phyloP scores from a whole-genome alignment of 768 basidiomycete genomes.

The Termitomyces sp. region DNA sequence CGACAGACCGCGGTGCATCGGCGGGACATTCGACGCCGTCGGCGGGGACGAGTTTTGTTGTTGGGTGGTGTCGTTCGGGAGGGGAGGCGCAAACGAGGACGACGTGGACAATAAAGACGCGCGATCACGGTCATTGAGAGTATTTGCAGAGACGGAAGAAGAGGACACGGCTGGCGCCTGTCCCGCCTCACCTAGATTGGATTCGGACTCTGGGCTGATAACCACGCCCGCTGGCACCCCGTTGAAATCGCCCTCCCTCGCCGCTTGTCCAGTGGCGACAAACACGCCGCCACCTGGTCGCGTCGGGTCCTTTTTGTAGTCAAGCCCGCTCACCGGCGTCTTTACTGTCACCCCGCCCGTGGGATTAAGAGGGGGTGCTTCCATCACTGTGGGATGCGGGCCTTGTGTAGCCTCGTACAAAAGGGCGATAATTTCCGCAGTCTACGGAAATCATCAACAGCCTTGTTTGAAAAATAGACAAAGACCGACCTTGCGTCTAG shows the following conservation, averaged over 20 bases:
- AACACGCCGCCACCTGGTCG: constrained; percentile 88
- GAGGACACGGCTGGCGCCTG: constrained; percentile 16
- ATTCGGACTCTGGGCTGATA: constrained; percentile 41
- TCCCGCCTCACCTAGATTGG: constrained; percentile 32
- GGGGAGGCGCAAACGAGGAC: constrained; percentile 29
- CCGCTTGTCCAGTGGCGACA: constrained; percentile 50
- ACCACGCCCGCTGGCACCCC: constrained; percentile 54
- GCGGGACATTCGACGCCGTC: constrained; percentile 10
- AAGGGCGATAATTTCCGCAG: constrained; percentile 87
- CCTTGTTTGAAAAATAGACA: constrained; percentile 14
- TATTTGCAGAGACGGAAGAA: constrained; percentile 15
- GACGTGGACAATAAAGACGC: constrained; percentile 26
- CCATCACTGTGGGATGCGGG: constrained; percentile 35
- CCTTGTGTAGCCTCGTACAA: constrained; percentile 93
- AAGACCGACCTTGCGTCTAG: constrained; percentile 75
- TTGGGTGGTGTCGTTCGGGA: constrained; percentile 13
- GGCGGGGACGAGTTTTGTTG: background rate
- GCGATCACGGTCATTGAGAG: constrained; percentile 31
- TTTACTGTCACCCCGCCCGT: constrained; percentile 59
- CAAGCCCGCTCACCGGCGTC: constrained; percentile 48
- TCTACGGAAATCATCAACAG: constrained; percentile 38
- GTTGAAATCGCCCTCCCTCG: constrained; percentile 38
- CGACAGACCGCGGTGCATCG: constrained; percentile 11
- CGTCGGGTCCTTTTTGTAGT: constrained; percentile 75
- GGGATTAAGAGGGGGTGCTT: constrained; percentile 71